Conservation (phyloP, 441 rosid genomes). For the Populus hybrid region DNA sequence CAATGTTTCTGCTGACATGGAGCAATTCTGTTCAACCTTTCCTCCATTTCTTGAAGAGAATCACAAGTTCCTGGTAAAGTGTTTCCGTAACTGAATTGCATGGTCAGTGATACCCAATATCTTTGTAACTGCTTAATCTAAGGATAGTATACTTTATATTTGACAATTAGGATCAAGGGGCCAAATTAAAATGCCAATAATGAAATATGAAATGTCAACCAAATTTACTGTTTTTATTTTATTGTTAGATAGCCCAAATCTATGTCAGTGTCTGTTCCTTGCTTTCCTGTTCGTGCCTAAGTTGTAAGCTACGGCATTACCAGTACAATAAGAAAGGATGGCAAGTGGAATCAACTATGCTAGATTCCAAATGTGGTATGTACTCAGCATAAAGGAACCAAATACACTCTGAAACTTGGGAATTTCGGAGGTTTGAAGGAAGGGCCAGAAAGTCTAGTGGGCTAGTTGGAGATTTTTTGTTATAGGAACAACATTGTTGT, state of each 20-base stretch:
- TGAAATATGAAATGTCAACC: not conserved
- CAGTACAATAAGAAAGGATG: not conserved
- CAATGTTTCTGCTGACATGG: slow-evolving; percentile 72
- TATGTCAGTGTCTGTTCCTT: not conserved
- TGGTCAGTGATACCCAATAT: not conserved
- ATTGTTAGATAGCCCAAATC: not conserved
- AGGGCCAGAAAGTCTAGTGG: not conserved
- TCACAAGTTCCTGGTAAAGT: slow-evolving; percentile 82
- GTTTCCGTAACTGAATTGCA: not conserved
- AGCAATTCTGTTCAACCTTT: slow-evolving; percentile 68
- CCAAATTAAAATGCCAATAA: not conserved
- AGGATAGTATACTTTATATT: not conserved
- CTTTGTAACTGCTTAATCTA: not conserved
- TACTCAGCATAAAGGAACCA: not conserved
- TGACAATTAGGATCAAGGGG: not conserved
- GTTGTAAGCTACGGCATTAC: not conserved
- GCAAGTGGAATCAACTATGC: not conserved
- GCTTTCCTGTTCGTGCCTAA: not conserved
- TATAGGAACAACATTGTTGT: not conserved
- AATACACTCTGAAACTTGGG: not conserved
- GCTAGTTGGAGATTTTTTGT: not conserved
- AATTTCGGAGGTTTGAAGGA: not conserved
- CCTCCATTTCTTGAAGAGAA: slow-evolving; percentile 77
- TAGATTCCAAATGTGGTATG: not conserved
- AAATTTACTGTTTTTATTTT: not conserved